Conservation (phyloP, 2,329 filamentous ascomycete species). For the Botrytis cinerea region DNA sequence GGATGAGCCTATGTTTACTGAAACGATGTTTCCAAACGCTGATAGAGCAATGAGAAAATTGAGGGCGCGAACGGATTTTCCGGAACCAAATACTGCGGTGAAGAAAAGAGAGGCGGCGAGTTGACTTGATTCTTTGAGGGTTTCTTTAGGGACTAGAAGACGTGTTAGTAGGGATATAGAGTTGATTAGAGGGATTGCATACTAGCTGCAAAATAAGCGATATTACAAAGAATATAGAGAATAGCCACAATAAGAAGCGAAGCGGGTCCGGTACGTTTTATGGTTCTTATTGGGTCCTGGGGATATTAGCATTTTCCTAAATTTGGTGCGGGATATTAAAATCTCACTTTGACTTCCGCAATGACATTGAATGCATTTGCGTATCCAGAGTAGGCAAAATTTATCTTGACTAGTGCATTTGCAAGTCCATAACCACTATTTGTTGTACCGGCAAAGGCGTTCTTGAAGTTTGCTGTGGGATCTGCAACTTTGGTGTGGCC, state of each 20-base stretch:
- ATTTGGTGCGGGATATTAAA: too few species aligned
- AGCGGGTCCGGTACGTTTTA: constrained; percentile 52
- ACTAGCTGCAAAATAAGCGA: constrained; percentile 61
- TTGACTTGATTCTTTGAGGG: constrained; percentile 55
- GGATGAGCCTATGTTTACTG: constrained; percentile 54
- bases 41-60: constrained; percentile 50
- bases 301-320: background rate
- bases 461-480: constrained; percentile 55
- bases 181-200: background rate
- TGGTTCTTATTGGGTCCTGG: constrained; percentile 57
- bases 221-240: constrained; percentile 60
- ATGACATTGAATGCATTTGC: constrained; percentile 63
- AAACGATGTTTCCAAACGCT: constrained; percentile 52
- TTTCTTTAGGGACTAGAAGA: constrained; percentile 50
- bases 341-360: constrained; percentile 56
- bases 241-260: constrained; percentile 54
- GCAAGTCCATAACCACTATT: constrained; percentile 53
- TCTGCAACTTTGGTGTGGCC: constrained; percentile 53
- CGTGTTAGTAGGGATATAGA: background rate
- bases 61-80: constrained; percentile 48
- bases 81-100: constrained; percentile 52
- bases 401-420: constrained; percentile 59
- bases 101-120: constrained; percentile 48
- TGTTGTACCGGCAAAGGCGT: constrained; percentile 54
- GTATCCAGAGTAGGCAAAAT: constrained; percentile 60